Evolutionary conservation across 371 early-diverging fungal genomes (phyloP).

Genomic region (Quaeritorhiza haematococci): DNA sequence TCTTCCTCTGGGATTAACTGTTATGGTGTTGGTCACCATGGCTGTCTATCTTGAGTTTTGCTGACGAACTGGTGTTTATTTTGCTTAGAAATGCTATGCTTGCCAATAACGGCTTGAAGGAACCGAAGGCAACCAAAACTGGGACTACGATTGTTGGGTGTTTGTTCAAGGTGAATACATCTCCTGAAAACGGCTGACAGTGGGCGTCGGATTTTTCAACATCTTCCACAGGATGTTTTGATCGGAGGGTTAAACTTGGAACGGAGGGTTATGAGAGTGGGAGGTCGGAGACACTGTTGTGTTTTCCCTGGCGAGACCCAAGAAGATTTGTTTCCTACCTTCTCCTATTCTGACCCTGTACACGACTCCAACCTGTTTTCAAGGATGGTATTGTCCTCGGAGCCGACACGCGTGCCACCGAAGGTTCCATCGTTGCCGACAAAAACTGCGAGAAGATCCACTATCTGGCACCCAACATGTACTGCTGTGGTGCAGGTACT

Average conservation of each 20-base stretch:
- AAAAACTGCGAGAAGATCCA: slow-evolving; percentile 99
- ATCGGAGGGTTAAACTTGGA: neutral
- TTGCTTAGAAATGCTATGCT: slow-evolving; percentile 66
- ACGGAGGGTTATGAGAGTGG: neutral
- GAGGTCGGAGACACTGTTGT: neutral
- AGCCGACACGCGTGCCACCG: slow-evolving; percentile 99
- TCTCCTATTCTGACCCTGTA: no score
- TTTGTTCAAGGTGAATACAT: slow-evolving; percentile 81
- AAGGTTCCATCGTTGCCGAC: slow-evolving; percentile 97
- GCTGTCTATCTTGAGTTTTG: neutral
- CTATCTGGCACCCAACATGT: slow-evolving; percentile 98
- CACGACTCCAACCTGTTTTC: neutral
- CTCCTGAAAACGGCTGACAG: no score
- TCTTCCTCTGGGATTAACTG: neutral
- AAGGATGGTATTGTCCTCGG: slow-evolving; percentile 96
- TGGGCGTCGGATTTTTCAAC: no score
- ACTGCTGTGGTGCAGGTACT: slow-evolving; percentile 99
- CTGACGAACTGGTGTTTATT: neutral
- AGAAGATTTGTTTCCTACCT: neutral
- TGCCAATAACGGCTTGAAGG: slow-evolving; percentile 68
- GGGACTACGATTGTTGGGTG: slow-evolving; percentile 98
- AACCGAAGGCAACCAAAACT: slow-evolving; percentile 91
- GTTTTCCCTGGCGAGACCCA: neutral
- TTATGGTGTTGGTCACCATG: neutral
- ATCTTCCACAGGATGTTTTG: no score